phyloP scores from a whole-genome alignment of 306 rosid species.

The Medicago ruthenica region DNA sequence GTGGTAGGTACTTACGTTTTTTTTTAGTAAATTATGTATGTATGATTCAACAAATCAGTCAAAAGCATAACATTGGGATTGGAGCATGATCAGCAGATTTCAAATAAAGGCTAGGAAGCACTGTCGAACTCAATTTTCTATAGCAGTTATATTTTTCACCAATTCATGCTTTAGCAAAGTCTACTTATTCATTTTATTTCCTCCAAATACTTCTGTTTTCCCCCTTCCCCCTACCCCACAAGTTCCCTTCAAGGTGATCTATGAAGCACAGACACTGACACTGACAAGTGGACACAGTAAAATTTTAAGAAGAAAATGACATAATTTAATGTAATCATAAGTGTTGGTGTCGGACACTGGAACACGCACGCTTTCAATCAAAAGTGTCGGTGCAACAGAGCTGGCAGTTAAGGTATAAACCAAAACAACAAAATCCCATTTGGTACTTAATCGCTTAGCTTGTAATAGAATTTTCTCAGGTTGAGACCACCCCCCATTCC shows the following conservation, averaged over 20 bases:
- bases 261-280: too few species aligned
- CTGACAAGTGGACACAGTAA: too few species aligned
- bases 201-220: background rate
- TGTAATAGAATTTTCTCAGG: conserved; percentile 1
- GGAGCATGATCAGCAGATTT: conserved; percentile 29
- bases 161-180: conserved; percentile 28
- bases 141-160: conserved; percentile 25
- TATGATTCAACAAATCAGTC: conserved; percentile 34
- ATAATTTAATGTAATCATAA: too few species aligned
- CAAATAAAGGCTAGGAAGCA: conserved; percentile 38
- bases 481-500: background rate
- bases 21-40: conserved; percentile 5
- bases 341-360: too few species aligned
- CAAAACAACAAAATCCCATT: conserved; percentile 25
- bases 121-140: conserved; percentile 27
- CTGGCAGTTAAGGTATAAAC: background rate
- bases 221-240: background rate
- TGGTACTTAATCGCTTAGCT: conserved; percentile 13
- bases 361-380: too few species aligned
- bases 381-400: too few species aligned
- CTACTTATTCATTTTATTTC: conserved; percentile 20
- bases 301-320: too few species aligned
- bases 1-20: background rate
- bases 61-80: conserved; percentile 53
- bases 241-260: background rate